These are phyloP conservation scores for Fonsecaea pedrosoi DNA, from an alignment of 2,329 filamentous ascomycete species.

Conservation along the genomic window DNA sequence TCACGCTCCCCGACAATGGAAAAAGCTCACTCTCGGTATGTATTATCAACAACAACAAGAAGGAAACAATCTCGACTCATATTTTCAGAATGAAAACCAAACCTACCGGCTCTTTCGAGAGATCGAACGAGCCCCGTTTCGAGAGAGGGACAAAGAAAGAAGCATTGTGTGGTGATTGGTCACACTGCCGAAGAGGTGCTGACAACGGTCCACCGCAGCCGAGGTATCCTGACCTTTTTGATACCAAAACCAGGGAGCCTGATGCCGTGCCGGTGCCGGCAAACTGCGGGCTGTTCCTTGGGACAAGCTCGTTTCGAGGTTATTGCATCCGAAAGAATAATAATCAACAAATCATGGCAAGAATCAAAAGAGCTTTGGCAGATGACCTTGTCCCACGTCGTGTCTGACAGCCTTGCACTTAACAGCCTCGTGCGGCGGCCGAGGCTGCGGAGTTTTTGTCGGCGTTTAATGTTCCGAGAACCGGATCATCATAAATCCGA, in stretches of 20 bases:
- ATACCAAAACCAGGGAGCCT: neutral
- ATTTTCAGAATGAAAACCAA: too few species aligned
- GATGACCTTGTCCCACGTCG: neutral
- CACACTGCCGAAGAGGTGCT: neutral
- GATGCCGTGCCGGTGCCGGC: constrained; percentile 1
- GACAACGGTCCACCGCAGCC: neutral
- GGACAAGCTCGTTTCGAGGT: neutral
- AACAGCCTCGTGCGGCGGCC: neutral
- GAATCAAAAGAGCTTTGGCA: neutral
- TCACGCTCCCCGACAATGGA: neutral
- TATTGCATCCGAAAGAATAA: neutral
- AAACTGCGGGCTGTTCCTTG: neutral
- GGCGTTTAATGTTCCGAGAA: neutral
- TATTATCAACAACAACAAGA: neutral
- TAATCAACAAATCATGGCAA: neutral
- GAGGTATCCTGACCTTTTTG: neutral
- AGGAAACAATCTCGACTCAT: too few species aligned
- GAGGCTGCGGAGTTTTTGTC: neutral
- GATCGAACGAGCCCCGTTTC: neutral
- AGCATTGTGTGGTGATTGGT: neutral
- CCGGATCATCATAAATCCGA: neutral
- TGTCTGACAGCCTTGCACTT: neutral
- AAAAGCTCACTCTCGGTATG: neutral
- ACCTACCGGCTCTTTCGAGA: too few species aligned
- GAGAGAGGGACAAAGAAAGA: neutral